A percentile compares a stretch with the other conserved stretches of the same genome.
Evolutionary conservation across 106 monocot species (phyloP).

Genomic region (Dioscorea alata): DNA sequence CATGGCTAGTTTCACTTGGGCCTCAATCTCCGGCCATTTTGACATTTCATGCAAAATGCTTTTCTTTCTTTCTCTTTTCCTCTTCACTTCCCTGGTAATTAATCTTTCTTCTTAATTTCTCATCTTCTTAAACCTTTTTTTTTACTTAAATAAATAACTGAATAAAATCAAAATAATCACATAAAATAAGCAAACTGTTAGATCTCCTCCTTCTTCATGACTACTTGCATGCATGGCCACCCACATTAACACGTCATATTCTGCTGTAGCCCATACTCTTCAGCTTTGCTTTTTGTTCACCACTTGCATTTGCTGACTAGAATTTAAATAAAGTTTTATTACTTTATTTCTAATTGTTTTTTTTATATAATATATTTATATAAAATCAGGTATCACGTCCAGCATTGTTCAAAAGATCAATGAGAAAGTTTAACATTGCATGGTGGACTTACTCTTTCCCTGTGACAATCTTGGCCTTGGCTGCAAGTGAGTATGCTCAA

Average conservation of each 20-base stretch:
- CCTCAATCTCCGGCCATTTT: slow-evolving; percentile 24
- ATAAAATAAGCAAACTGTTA: no score
- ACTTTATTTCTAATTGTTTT: not conserved
- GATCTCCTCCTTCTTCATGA: not conserved
- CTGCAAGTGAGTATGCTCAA: slow-evolving; percentile 22
- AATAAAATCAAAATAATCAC: no score
- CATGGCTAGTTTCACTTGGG: slow-evolving; percentile 33
- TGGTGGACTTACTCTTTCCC: slow-evolving; percentile 45
- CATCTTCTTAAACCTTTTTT: no score
- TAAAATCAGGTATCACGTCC: slow-evolving; percentile 21
- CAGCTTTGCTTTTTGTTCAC: not conserved
- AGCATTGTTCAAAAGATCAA: slow-evolving; percentile 24
- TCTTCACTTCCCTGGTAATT: slow-evolving; percentile 27
- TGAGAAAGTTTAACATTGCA: slow-evolving; percentile 22
- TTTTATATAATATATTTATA: not conserved
- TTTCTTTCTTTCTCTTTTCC: slow-evolving; percentile 43
- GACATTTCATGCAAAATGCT: slow-evolving; percentile 24
- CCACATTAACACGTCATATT: not conserved
- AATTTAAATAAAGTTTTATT: not conserved
- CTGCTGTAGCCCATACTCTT: not conserved
- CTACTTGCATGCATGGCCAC: not conserved
- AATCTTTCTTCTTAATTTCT: no score
- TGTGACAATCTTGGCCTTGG: slow-evolving; percentile 23
- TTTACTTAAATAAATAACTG: no score
- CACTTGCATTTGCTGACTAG: not conserved